A percentile compares a stretch with the other conserved stretches of the same genome.
phyloP scores from a whole-genome alignment of 106 monocot species.

The Allium cepa region DNA sequence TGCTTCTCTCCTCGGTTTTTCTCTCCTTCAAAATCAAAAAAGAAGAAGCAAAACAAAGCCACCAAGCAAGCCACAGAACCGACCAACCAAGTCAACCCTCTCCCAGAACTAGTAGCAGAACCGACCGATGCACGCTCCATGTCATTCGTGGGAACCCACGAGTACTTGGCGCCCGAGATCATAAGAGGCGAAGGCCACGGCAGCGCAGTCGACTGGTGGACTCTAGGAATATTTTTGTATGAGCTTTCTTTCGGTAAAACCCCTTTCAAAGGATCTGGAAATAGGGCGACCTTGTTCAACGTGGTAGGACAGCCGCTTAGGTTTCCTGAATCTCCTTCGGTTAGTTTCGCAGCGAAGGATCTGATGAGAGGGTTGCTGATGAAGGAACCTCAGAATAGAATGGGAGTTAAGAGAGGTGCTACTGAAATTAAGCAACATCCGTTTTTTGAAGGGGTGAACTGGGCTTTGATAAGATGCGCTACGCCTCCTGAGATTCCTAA shows the following conservation, averaged over 20 bases:
- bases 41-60: conserved; percentile 2
- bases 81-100: conserved; percentile 10
- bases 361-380: conserved; percentile 11
- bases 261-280: conserved; percentile 12
- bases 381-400: conserved; percentile 10
- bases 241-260: conserved; percentile 13
- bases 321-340: conserved; percentile 8
- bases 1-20: conserved; percentile 18
- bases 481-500: conserved; percentile 10
- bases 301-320: conserved; percentile 12
- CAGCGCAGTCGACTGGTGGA: conserved; percentile 18
- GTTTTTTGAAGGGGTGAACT: conserved; percentile 12
- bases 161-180: conserved; percentile 10
- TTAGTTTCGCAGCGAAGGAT: conserved; percentile 9
- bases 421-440: conserved; percentile 16
- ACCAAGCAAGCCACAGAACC: not conserved
- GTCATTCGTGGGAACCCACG: conserved; percentile 15
- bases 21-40: conserved; percentile 5
- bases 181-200: conserved; percentile 13
- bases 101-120: conserved; percentile 13
- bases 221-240: conserved; percentile 11
- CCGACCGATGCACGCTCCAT: conserved; percentile 11
- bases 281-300: conserved; percentile 11
- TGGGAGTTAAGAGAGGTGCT: conserved; percentile 9
- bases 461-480: conserved; percentile 15